These are phyloP conservation scores for Coniferiporia weirii DNA, from an alignment of 1,284 basidiomycete species.

Conservation along the genomic window DNA sequence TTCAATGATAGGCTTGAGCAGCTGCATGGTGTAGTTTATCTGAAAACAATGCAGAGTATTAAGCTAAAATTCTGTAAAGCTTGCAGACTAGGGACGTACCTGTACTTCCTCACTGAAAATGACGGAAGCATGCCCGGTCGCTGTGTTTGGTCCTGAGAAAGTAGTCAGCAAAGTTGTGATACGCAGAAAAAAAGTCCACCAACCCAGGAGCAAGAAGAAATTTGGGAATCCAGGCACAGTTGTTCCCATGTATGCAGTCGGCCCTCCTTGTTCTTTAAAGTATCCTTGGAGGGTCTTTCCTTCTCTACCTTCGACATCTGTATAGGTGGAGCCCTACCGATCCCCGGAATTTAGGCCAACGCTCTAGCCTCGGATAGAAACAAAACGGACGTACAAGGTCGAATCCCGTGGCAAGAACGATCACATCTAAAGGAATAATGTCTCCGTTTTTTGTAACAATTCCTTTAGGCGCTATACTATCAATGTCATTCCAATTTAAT, in stretches of 20 bases:
- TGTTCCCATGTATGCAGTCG: conserved; percentile 24
- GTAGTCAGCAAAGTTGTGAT: not conserved
- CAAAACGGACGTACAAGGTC: not conserved
- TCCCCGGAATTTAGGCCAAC: not conserved
- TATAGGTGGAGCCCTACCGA: not conserved
- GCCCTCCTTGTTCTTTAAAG: conserved; percentile 23
- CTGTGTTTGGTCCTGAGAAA: conserved; percentile 27
- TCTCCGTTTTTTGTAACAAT: conserved; percentile 45
- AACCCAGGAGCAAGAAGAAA: conserved; percentile 23
- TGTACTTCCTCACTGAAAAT: conserved; percentile 31
- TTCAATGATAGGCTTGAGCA: conserved; percentile 27
- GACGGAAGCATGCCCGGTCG: conserved; percentile 28
- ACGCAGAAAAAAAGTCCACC: not conserved
- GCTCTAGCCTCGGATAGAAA: not conserved
- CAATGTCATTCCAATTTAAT: conserved; percentile 36
- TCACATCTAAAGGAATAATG: conserved; percentile 42
- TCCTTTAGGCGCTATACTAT: conserved; percentile 37
- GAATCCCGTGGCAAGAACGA: conserved; percentile 48
- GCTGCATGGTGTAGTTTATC: conserved; percentile 27
- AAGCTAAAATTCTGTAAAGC: not conserved
- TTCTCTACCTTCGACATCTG: conserved; percentile 12
- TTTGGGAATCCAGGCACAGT: conserved; percentile 26
- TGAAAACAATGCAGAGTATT: not conserved
- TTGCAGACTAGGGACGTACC: not conserved
- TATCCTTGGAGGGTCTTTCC: conserved; percentile 21